Percentiles rank a stretch among this genome's conserved stretches.
Conservation (phyloP, 257 asterid genomes). For the Solanum commersonii region DNA sequence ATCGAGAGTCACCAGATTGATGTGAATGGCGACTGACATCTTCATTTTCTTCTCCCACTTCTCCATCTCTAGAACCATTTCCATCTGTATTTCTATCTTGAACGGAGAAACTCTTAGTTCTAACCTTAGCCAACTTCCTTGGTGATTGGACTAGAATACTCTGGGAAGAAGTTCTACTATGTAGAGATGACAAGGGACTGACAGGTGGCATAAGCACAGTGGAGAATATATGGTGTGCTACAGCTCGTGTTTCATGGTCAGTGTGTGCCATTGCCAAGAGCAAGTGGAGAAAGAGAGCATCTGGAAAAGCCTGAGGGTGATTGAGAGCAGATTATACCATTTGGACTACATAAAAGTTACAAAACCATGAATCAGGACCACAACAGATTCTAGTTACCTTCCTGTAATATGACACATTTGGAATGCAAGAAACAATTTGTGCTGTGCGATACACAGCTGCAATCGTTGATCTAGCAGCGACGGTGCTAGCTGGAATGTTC, state of each 20-base stretch:
- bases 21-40: conserved; percentile 6
- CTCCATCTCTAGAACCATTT: conserved; percentile 7
- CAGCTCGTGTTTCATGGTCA: conserved; percentile 33
- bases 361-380: not conserved
- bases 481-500: conserved; percentile 19
- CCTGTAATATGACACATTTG: conserved; percentile 29
- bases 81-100: conserved; percentile 13
- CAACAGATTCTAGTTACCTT: conserved; percentile 11
- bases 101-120: conserved; percentile 21
- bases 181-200: conserved; percentile 11
- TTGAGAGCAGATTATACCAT: not conserved
- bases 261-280: conserved; percentile 45
- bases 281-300: conserved; percentile 38
- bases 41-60: conserved; percentile 10
- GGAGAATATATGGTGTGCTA: conserved; percentile 37
- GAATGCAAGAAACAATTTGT: conserved; percentile 30
- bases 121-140: conserved; percentile 8
- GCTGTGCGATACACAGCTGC: conserved; percentile 33
- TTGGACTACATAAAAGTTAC: not conserved
- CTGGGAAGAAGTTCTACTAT: conserved; percentile 13
- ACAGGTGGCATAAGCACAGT: conserved; percentile 39
- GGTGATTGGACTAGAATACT: conserved; percentile 14
- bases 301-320: conserved; percentile 37
- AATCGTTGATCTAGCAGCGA: conserved; percentile 28
- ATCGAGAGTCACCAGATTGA: conserved; percentile 4